A percentile compares a stretch with the other conserved stretches of the same genome.
These are phyloP conservation scores for Melaleuca alternifolia DNA, from an alignment of 345 rosid genomes.

Conservation along the genomic window DNA sequence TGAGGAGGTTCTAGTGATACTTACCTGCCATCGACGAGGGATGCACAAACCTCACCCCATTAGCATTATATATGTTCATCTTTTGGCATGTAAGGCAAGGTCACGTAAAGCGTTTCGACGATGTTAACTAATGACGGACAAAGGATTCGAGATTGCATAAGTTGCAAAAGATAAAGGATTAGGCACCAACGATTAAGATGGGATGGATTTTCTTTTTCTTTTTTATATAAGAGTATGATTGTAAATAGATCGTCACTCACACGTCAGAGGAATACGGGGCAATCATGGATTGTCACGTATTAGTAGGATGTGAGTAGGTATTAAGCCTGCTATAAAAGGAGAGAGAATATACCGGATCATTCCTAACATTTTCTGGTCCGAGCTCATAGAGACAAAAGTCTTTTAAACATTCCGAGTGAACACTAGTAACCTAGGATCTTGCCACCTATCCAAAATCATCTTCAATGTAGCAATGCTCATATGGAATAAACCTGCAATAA, in stretches of 20 bases:
- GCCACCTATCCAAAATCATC: background rate
- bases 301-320: background rate
- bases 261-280: background rate
- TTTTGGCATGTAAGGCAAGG: background rate
- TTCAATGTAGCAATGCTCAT: background rate
- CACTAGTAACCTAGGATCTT: background rate
- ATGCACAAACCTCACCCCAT: background rate
- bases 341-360: background rate
- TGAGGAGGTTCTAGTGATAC: background rate
- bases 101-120: background rate
- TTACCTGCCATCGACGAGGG: background rate
- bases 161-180: background rate
- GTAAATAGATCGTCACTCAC: background rate
- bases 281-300: background rate
- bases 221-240: background rate
- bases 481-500: background rate
- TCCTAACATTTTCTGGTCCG: background rate
- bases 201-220: background rate
- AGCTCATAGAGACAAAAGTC: background rate
- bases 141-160: background rate
- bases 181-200: background rate
- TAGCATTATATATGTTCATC: background rate
- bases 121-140: background rate
- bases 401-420: background rate
- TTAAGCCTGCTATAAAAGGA: background rate